Conservation (phyloP, 257 asterid genomes). For the Coffea eugenioides region DNA sequence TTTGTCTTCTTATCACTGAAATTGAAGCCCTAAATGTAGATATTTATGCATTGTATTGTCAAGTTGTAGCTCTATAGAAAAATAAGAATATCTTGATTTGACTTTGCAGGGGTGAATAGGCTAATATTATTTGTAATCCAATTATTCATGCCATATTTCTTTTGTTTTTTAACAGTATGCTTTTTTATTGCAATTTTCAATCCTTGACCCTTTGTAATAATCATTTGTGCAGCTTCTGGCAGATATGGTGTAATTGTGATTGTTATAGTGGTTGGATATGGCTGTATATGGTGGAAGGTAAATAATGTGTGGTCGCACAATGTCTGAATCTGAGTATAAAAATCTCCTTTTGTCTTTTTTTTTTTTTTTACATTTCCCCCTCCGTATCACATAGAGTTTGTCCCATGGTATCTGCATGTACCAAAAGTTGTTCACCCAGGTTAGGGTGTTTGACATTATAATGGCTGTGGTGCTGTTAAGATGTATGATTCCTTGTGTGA, state of each 20-base stretch:
- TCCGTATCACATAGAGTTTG: not conserved
- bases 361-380: not conserved
- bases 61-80: not conserved
- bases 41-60: not conserved
- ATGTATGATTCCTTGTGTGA: not conserved
- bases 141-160: not conserved
- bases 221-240: constrained; percentile 61
- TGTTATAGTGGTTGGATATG: constrained; percentile 79
- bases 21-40: not conserved
- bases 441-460: not conserved
- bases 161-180: not conserved
- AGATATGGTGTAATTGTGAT: constrained; percentile 62
- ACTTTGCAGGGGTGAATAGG: not conserved
- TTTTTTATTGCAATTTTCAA: not conserved
- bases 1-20: not conserved
- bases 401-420: not conserved
- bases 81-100: not conserved
- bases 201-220: not conserved
- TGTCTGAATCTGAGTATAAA: not conserved
- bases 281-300: constrained; percentile 99
- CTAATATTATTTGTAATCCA: not conserved
- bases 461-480: not conserved
- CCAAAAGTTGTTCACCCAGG: not conserved
- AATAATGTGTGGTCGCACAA: not conserved
- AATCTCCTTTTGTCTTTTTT: not conserved